These are phyloP conservation scores for Diversispora eburnea DNA, from an alignment of 192 early-diverging fungal genomes.

Conservation along the genomic window DNA sequence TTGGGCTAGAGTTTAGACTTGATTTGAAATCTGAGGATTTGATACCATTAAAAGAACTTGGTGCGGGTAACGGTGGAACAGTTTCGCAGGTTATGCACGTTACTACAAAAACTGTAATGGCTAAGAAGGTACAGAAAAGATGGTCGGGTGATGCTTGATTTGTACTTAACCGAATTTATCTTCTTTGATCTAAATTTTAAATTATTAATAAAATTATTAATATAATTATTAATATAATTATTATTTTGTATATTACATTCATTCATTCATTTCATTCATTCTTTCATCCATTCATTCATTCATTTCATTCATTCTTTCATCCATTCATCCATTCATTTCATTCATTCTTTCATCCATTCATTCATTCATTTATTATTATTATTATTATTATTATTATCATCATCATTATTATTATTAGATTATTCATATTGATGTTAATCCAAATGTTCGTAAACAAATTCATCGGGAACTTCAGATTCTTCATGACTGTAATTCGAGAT, in stretches of 20 bases:
- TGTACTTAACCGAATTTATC: not conserved
- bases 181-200: not conserved
- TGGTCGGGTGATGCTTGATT: not conserved
- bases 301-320: no score
- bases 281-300: no score
- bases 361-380: not conserved
- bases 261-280: no score
- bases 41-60: constrained; percentile 70
- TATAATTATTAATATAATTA: no score
- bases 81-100: constrained; percentile 82
- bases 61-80: constrained; percentile 90
- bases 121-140: constrained; percentile 70
- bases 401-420: constrained; percentile 28
- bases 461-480: constrained; percentile 93
- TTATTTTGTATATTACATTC: no score
- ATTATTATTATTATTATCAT: no score
- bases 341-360: no score
- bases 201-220: not conserved
- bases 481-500: constrained; percentile 90
- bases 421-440: constrained; percentile 58
- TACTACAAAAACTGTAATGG: constrained; percentile 90
- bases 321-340: no score
- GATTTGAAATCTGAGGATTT: constrained; percentile 83
- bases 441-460: constrained; percentile 80
- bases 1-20: constrained; percentile 68